Conservation (phyloP, 352 stramenopile species). For the Pythium sp. region DNA sequence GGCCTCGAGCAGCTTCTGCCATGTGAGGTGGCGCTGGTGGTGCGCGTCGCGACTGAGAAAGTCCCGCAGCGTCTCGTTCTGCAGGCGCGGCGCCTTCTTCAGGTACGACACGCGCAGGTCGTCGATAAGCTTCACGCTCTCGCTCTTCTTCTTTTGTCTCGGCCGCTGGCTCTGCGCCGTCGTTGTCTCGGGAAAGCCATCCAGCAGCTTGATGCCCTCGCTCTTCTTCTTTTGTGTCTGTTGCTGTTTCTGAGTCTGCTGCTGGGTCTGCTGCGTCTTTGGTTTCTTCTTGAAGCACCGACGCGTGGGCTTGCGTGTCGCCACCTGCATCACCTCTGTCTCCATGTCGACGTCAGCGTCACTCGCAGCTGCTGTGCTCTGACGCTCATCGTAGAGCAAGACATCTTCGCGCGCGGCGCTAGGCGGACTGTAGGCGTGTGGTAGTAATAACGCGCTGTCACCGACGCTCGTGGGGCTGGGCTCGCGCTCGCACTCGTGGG, state of each 20-base stretch:
- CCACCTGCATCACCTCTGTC: neutral
- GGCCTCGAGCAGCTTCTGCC: conserved; percentile 16
- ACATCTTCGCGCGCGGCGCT: neutral
- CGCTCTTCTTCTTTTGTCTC: neutral
- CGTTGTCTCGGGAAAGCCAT: neutral
- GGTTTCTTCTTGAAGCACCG: conserved; percentile 2
- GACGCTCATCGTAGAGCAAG: neutral
- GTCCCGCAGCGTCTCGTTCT: conserved; percentile 13
- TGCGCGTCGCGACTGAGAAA: neutral
- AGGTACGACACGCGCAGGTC: conserved; percentile 9
- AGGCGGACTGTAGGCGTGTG: neutral
- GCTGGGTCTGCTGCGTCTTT: neutral
- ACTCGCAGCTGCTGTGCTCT: neutral
- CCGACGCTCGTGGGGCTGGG: neutral
- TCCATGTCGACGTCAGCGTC: neutral
- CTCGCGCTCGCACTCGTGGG: neutral
- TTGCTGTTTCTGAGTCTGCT: neutral
- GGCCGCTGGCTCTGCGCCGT: neutral
- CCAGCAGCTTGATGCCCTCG: conserved; percentile 7
- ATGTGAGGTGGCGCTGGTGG: conserved; percentile 10
- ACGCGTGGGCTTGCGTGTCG: conserved; percentile 1
- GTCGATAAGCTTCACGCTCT: conserved; percentile 13
- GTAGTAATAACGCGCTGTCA: neutral
- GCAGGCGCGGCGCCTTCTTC: neutral
- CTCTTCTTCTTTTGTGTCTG: neutral